Conservation (phyloP, 495 filamentous ascomycete species). For the Pseudotulostoma volvatum region DNA sequence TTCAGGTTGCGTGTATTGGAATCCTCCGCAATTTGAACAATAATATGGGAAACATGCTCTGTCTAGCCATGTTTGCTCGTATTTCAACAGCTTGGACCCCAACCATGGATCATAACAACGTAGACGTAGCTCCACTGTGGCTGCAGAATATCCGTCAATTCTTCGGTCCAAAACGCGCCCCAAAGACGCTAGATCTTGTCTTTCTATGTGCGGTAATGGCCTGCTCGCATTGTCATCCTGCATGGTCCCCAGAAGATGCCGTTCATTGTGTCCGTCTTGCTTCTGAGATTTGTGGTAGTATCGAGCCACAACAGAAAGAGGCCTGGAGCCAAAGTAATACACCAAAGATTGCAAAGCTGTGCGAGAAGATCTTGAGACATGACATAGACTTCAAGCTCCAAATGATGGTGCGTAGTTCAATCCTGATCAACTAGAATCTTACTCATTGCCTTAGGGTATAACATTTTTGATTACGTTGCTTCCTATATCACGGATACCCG, state of each 20-base stretch:
- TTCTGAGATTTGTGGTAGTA: constrained; percentile 27
- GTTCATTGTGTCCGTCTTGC: constrained; percentile 34
- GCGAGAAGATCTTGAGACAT: constrained; percentile 29
- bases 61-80: constrained; percentile 31
- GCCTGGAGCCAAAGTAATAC: constrained; percentile 29
- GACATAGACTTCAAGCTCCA: constrained; percentile 26
- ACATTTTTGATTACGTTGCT: constrained; percentile 21
- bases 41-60: constrained; percentile 31
- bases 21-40: constrained; percentile 30
- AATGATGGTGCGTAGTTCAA: constrained; percentile 21
- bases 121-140: constrained; percentile 11
- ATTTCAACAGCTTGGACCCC: constrained; percentile 15
- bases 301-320: constrained; percentile 24
- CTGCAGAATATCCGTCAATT: constrained; percentile 29
- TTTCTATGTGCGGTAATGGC: constrained; percentile 35
- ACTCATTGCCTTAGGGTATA: constrained; percentile 19
- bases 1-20: constrained; percentile 30
- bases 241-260: constrained; percentile 22
- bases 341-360: constrained; percentile 32
- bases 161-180: constrained; percentile 30
- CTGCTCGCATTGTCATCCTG: constrained; percentile 28
- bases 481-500: constrained; percentile 9
- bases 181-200: constrained; percentile 40
- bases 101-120: constrained; percentile 4
- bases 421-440: neutral